These are phyloP conservation scores for Nephelium lappaceum DNA, from an alignment of 345 rosid genomes.

Conservation along the genomic window DNA sequence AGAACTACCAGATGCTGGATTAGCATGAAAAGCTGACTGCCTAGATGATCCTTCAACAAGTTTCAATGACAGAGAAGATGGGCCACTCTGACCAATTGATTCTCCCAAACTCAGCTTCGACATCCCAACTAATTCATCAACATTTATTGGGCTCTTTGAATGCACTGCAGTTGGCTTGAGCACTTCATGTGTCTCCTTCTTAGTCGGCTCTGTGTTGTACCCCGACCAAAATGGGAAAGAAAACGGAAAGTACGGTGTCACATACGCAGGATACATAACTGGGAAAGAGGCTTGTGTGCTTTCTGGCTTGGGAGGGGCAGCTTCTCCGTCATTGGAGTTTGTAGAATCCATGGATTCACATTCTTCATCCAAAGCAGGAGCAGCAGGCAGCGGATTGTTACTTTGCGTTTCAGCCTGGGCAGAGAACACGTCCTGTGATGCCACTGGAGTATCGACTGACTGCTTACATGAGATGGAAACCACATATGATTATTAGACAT, in stretches of 20 bases:
- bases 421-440: slow-evolving; percentile 57
- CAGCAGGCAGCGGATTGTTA: slow-evolving; percentile 45
- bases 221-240: slow-evolving; percentile 77
- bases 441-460: slow-evolving; percentile 60
- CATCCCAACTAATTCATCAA: slow-evolving; percentile 90
- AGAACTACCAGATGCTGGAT: slow-evolving; percentile 57
- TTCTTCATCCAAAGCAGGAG: slow-evolving; percentile 76
- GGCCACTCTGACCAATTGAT: slow-evolving; percentile 49
- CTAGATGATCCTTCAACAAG: slow-evolving; percentile 67
- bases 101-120: slow-evolving; percentile 87
- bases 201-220: slow-evolving; percentile 44
- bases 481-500: slow-evolving; percentile 3
- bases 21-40: slow-evolving; percentile 96
- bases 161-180: slow-evolving; percentile 84
- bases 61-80: slow-evolving; percentile 74
- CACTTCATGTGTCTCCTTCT: slow-evolving; percentile 62
- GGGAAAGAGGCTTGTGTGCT: slow-evolving; percentile 54
- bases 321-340: slow-evolving; percentile 72
- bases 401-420: slow-evolving; percentile 46
- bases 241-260: slow-evolving; percentile 72
- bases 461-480: slow-evolving; percentile 32
- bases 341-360: slow-evolving; percentile 96
- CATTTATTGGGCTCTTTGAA: slow-evolving; percentile 85
- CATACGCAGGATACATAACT: slow-evolving; percentile 69
- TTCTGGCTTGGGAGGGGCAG: slow-evolving; percentile 49